Percentiles rank a stretch among this genome's conserved stretches.
Conservation (phyloP, 2,329 filamentous ascomycete genomes). For the Celoporthe dispersa region DNA sequence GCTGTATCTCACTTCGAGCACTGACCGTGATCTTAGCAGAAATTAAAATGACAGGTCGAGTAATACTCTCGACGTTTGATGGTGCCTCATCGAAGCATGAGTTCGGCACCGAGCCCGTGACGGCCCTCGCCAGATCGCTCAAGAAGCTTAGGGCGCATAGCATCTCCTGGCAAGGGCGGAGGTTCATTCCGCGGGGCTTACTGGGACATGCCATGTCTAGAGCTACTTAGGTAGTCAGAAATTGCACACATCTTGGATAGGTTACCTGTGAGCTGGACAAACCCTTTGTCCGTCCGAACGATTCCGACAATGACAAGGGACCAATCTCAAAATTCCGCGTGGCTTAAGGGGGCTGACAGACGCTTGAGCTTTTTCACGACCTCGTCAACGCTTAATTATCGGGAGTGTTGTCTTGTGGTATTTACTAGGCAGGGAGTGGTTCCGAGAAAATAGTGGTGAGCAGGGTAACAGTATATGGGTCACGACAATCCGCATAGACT, state of each 20-base stretch:
- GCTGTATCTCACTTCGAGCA: not conserved
- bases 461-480: not conserved
- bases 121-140: not conserved
- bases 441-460: not conserved
- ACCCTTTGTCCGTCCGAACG: not conserved
- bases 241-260: too few species aligned
- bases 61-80: too few species aligned
- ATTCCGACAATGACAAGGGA: not conserved
- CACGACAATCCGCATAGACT: not conserved
- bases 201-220: too few species aligned
- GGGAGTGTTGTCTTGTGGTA: not conserved
- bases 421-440: not conserved
- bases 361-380: not conserved
- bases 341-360: not conserved
- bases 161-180: not conserved
- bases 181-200: too few species aligned
- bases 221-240: too few species aligned
- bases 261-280: too few species aligned
- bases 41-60: too few species aligned
- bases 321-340: not conserved
- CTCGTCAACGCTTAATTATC: not conserved
- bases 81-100: not conserved
- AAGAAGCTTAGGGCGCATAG: not conserved
- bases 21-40: not conserved
- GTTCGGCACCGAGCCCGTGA: not conserved